A percentile compares a stretch with the other conserved stretches of the same genome.
Evolutionary conservation across 495 filamentous ascomycete genomes (phyloP).

Genomic region (Tuber microsphaerosporum): DNA sequence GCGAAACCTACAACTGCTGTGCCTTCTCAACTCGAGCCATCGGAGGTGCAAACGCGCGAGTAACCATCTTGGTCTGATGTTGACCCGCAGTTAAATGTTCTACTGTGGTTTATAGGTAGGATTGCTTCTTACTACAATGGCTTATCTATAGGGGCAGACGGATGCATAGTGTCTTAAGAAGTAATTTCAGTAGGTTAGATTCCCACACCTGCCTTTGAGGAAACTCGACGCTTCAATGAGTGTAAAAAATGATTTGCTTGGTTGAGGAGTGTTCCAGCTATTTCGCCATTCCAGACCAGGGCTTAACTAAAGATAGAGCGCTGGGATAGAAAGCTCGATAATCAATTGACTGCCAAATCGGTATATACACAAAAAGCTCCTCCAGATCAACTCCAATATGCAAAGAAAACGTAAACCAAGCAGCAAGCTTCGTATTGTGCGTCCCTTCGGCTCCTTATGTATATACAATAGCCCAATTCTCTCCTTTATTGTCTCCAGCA

Average conservation of each 20-base stretch:
- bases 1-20: background rate
- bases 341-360: background rate
- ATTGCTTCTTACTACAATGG: background rate
- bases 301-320: background rate
- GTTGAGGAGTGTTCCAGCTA: background rate
- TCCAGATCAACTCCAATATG: conserved; percentile 31
- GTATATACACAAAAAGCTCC: conserved; percentile 10
- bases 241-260: background rate
- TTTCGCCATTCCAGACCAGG: background rate
- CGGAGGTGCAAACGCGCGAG: background rate
- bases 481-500: background rate
- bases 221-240: background rate
- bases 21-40: background rate
- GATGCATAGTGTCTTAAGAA: too few species aligned
- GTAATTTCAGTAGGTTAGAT: background rate
- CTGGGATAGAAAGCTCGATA: background rate
- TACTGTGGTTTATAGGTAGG: background rate
- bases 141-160: background rate
- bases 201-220: background rate
- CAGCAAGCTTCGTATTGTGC: background rate
- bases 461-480: background rate
- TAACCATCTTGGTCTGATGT: background rate
- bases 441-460: background rate
- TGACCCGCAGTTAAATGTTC: background rate
- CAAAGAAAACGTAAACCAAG: conserved; percentile 17